Evolutionary conservation across 1,139 yeast species (phyloP).

Genomic region (Debaryomyces subglobosus): DNA sequence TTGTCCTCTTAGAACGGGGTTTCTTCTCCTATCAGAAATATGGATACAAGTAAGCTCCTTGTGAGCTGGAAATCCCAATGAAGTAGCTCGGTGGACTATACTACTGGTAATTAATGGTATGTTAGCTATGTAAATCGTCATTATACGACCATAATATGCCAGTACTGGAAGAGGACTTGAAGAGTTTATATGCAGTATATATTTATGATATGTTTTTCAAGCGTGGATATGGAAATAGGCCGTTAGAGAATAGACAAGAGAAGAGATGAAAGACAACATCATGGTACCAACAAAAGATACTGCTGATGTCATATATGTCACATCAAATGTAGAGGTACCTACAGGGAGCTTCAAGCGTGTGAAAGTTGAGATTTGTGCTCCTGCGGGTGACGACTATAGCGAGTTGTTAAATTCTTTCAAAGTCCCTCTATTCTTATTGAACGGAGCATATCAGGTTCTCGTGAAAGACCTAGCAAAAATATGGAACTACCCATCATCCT

Average conservation of each 20-base stretch:
- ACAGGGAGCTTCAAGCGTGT: slow-evolving; percentile 2
- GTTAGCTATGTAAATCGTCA: background rate
- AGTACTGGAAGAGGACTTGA: background rate
- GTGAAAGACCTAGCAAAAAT: slow-evolving; percentile 35
- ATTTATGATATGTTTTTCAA: background rate
- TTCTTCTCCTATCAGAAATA: background rate
- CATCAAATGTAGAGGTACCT: slow-evolving; percentile 1
- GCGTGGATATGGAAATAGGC: background rate
- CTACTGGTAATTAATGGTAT: background rate
- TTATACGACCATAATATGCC: background rate
- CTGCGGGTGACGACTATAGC: slow-evolving; percentile 4
- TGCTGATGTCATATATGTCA: slow-evolving; percentile 2
- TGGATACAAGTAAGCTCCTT: background rate
- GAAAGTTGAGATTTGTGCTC: slow-evolving; percentile 6
- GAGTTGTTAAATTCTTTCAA: slow-evolving; percentile 5
- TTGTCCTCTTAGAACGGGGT: background rate
- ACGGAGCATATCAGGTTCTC: slow-evolving; percentile 25
- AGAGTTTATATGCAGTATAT: background rate
- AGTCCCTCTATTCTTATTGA: slow-evolving; percentile 10
- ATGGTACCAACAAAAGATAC: background rate
- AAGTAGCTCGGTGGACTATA: background rate
- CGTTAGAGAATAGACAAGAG: background rate
- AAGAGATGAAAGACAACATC: background rate
- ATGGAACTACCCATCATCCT: slow-evolving; percentile 49
- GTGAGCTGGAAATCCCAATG: background rate